Evolutionary conservation across 1,139 yeast genomes (phyloP).

Genomic region (Scheffersomyces cryptocercus): DNA sequence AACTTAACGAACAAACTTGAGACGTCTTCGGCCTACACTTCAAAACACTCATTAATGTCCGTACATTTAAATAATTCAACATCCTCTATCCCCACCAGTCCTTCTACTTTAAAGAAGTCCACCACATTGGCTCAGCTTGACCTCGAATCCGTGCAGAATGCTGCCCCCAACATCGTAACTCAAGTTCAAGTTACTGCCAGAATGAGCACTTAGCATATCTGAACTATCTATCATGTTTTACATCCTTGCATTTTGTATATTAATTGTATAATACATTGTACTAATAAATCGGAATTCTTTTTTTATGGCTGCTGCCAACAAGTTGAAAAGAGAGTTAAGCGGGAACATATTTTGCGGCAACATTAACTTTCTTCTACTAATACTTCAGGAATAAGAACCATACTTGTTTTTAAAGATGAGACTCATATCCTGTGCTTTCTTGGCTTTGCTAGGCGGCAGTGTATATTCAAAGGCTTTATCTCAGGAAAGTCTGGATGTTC

Average conservation of each 20-base stretch:
- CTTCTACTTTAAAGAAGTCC: conserved; percentile 23
- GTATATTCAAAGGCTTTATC: too few relatives aligned
- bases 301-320: too few relatives aligned
- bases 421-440: too few relatives aligned
- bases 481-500: too few relatives aligned
- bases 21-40: conserved; percentile 14
- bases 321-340: too few relatives aligned
- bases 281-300: neutral
- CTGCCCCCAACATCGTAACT: conserved; percentile 46
- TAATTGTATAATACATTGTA: neutral
- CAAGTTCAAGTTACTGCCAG: conserved; percentile 49
- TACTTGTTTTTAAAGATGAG: too few relatives aligned
- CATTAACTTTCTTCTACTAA: too few relatives aligned
- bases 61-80: conserved; percentile 9
- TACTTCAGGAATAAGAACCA: too few relatives aligned
- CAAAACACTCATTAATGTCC: conserved; percentile 12
- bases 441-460: too few relatives aligned
- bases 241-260: neutral
- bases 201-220: conserved; percentile 31
- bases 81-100: conserved; percentile 9
- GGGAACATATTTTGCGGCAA: too few relatives aligned
- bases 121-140: conserved; percentile 35
- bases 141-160: conserved; percentile 23
- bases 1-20: conserved; percentile 27
- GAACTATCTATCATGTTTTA: neutral